These are phyloP conservation scores for Wickerhamiella domercqiae DNA, from an alignment of 805 yeast genomes.

Conservation along the genomic window DNA sequence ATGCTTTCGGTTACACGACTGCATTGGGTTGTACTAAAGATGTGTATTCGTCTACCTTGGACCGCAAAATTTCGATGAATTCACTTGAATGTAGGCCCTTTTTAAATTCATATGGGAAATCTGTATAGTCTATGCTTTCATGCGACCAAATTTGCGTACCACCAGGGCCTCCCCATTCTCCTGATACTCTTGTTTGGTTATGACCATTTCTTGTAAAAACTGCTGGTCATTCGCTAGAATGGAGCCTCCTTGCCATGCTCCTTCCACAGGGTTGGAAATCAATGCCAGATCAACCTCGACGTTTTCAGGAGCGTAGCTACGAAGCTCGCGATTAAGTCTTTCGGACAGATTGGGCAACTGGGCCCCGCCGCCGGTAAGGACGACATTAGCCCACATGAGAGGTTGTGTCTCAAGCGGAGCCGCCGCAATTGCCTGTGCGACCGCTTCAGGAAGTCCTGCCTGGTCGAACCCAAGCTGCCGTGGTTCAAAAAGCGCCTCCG, in stretches of 20 bases:
- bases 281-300: conserved; percentile 19
- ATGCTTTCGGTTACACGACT: too few relatives aligned
- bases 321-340: conserved; percentile 32
- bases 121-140: conserved; percentile 2
- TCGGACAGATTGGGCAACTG: conserved; percentile 50
- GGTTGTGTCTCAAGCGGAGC: conserved; percentile 61
- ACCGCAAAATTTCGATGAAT: too few relatives aligned
- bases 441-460: conserved; percentile 59
- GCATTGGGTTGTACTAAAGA: too few relatives aligned
- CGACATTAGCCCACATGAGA: conserved; percentile 61
- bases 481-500: conserved; percentile 80
- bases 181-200: conserved; percentile 64
- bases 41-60: too few relatives aligned
- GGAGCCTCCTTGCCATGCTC: conserved; percentile 46
- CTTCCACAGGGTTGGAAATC: conserved; percentile 28
- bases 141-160: conserved; percentile 33
- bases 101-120: background rate
- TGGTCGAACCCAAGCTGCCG: conserved; percentile 58
- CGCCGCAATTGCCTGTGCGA: conserved; percentile 50
- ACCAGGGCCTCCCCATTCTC: conserved; percentile 66
- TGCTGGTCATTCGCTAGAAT: conserved; percentile 27
- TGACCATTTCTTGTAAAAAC: conserved; percentile 36
- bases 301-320: conserved; percentile 23
- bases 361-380: conserved; percentile 70
- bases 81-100: too few relatives aligned